These are phyloP conservation scores for Phyllosticta citribraziliensis DNA, from an alignment of 2,329 filamentous ascomycete genomes.

Conservation along the genomic window DNA sequence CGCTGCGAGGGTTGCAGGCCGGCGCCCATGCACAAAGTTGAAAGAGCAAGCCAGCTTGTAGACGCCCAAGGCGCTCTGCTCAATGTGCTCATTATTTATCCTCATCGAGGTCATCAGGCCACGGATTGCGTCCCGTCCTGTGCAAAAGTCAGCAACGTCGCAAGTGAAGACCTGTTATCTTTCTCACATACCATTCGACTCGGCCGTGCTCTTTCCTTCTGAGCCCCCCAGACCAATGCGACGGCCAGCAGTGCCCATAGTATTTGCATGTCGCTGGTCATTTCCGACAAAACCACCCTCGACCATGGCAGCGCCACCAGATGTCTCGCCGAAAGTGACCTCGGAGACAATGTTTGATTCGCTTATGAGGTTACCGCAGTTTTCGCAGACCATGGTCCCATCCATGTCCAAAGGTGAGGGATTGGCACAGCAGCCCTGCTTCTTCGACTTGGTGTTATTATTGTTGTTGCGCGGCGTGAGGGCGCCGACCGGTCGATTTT, in stretches of 20 bases:
- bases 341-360: slow-evolving; percentile 88
- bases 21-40: slow-evolving; percentile 57
- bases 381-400: slow-evolving; percentile 55
- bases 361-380: slow-evolving; percentile 75
- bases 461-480: slow-evolving; percentile 4
- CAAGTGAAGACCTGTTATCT: background rate
- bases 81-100: slow-evolving; percentile 24
- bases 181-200: slow-evolving; percentile 40
- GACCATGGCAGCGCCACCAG: slow-evolving; percentile 76
- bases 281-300: slow-evolving; percentile 83
- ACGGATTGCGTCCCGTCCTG: slow-evolving; percentile 34
- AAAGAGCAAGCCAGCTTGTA: slow-evolving; percentile 47
- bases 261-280: slow-evolving; percentile 70
- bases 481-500: slow-evolving; percentile 11
- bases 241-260: slow-evolving; percentile 37
- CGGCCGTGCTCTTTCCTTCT: slow-evolving; percentile 52
- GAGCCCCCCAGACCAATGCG: slow-evolving; percentile 32
- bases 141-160: background rate
- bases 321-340: slow-evolving; percentile 80
- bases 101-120: slow-evolving; percentile 29
- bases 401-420: slow-evolving; percentile 21
- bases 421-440: slow-evolving; percentile 19
- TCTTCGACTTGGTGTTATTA: slow-evolving; percentile 7
- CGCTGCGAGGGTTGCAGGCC: slow-evolving; percentile 71
- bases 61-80: slow-evolving; percentile 31